A percentile compares a stretch with the other conserved stretches of the same genome.
Conservation (phyloP, 768 basidiomycete genomes). For the Baorangia bicolor region DNA sequence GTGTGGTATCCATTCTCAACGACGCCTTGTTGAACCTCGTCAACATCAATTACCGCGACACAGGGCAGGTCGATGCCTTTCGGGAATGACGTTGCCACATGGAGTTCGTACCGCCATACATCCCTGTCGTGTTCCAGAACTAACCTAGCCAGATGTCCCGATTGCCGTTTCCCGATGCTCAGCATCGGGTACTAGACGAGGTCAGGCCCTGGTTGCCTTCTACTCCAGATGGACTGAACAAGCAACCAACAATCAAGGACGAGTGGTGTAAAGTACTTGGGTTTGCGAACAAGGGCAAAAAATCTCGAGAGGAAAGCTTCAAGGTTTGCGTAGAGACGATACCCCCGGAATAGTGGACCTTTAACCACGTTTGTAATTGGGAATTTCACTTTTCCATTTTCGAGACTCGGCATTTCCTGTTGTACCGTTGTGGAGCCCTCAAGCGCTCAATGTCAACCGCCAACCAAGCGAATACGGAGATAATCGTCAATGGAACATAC, state of each 20-base stretch:
- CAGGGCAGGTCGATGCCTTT: not conserved
- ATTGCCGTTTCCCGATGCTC: slow-evolving; percentile 2
- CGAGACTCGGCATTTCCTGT: too few relatives aligned
- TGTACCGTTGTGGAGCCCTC: too few relatives aligned
- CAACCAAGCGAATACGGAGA: too few relatives aligned
- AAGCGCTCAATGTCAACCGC: too few relatives aligned
- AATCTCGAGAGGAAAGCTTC: not conserved
- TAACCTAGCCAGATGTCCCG: not conserved
- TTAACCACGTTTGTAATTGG: too few relatives aligned
- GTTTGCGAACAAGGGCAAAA: not conserved
- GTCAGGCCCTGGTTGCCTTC: not conserved
- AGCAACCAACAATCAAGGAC: not conserved
- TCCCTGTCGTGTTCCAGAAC: not conserved
- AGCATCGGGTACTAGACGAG: slow-evolving; percentile 3
- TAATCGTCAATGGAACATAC: too few relatives aligned
- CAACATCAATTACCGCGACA: not conserved
- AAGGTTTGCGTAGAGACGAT: not conserved
- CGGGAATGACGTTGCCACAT: not conserved
- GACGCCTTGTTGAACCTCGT: not conserved
- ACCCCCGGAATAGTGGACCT: too few relatives aligned
- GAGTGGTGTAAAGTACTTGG: not conserved
- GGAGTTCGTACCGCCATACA: not conserved
- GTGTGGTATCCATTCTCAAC: not conserved
- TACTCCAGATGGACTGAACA: not conserved
- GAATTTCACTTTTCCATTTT: too few relatives aligned